phyloP scores from a whole-genome alignment of 306 rosid species.

The Leucaena leucocephala region DNA sequence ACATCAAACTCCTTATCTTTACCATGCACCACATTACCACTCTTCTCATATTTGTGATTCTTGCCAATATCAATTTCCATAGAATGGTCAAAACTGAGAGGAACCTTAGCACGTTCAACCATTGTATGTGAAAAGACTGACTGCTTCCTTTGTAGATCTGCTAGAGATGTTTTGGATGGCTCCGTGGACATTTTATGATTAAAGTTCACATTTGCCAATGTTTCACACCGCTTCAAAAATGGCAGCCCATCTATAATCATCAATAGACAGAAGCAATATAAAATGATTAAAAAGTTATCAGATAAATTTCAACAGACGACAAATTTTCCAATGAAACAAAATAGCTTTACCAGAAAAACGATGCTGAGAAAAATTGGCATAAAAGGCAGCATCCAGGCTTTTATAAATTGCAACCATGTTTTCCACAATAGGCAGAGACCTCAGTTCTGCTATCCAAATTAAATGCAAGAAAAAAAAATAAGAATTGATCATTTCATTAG shows the following conservation, averaged over 20 bases:
- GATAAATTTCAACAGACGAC: background rate
- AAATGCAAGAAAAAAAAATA: constrained; percentile 8
- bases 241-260: constrained; percentile 49
- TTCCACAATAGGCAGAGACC: constrained; percentile 69
- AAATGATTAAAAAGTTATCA: constrained; percentile 2
- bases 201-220: constrained; percentile 27
- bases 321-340: background rate
- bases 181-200: constrained; percentile 26
- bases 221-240: constrained; percentile 41
- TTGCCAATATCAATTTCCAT: constrained; percentile 36
- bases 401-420: constrained; percentile 69
- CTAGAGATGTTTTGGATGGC: constrained; percentile 12
- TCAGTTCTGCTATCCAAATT: constrained; percentile 53
- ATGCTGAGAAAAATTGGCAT: constrained; percentile 49
- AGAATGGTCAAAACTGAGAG: constrained; percentile 17
- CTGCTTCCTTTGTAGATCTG: constrained; percentile 35
- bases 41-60: constrained; percentile 37
- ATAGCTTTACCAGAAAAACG: constrained; percentile 55
- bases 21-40: constrained; percentile 23
- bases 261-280: background rate
- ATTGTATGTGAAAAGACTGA: constrained; percentile 20
- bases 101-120: constrained; percentile 4
- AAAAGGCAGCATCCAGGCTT: constrained; percentile 63
- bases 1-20: constrained; percentile 36
- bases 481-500: background rate